Conservation (phyloP, 768 basidiomycete genomes). For the Mycena vitilis region DNA sequence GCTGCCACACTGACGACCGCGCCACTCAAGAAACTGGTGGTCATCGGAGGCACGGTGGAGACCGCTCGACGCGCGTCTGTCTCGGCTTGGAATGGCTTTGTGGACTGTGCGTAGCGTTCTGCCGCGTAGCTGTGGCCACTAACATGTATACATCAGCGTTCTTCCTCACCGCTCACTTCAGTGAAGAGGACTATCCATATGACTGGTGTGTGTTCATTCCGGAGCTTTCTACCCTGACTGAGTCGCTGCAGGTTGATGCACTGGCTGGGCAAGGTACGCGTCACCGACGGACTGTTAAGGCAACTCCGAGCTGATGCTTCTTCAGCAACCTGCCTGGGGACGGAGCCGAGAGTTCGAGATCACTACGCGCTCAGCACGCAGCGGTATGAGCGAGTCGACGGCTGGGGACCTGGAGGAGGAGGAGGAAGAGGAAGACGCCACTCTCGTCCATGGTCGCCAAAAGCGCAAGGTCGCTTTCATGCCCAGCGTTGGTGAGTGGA, state of each 20-base stretch:
- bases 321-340: conserved; percentile 90
- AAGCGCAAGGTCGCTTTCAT: conserved; percentile 88
- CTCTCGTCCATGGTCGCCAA: conserved; percentile 72
- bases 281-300: conserved; percentile 14
- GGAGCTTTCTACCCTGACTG: conserved; percentile 25
- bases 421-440: conserved; percentile 63
- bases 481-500: conserved; percentile 78
- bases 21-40: conserved; percentile 79
- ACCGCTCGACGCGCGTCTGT: conserved; percentile 84
- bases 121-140: background rate
- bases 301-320: conserved; percentile 33
- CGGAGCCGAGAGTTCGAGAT: conserved; percentile 91
- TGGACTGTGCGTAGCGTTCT: conserved; percentile 71
- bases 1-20: conserved; percentile 22
- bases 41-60: conserved; percentile 90
- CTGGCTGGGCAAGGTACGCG: conserved; percentile 82
- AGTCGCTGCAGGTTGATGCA: conserved; percentile 79
- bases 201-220: conserved; percentile 67
- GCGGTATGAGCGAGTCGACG: conserved; percentile 73
- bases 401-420: conserved; percentile 86
- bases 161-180: conserved; percentile 91
- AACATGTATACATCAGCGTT: conserved; percentile 62
- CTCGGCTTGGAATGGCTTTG: conserved; percentile 90
- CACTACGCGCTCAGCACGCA: conserved; percentile 78
- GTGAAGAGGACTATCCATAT: conserved; percentile 88